Base-by-base conservation (phyloP, 768 basidiomycete species). In the Sarcodon aspratus region DNA sequence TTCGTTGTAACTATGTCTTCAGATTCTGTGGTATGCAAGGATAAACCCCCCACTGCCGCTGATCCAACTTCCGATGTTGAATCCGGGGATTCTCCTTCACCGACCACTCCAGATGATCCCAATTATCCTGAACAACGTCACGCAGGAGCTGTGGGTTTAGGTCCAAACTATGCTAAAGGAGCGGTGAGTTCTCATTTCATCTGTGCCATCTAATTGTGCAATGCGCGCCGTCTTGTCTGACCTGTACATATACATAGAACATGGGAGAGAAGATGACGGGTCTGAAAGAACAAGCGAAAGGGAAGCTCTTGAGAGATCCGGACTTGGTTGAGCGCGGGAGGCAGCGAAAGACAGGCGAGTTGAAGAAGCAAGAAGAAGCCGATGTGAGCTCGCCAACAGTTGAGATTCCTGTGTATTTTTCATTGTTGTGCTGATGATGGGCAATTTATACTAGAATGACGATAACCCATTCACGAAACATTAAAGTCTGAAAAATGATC, bases 101-200 rank as follows among this genome's bases (percentile, higher is more conserved):
- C 21, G 21, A 5, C 3, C 21, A 27, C 21, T 5, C 13, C 5
- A 9, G 7, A 27, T 15, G 40, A 42, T 27, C 13, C 40, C 13
- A 13, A 8, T 42, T 61, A 66, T 47, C 69, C 72, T 1, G 61
- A 60, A 17, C 71, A 74, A 53, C 54, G 53, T 42, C 73, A 75
- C 47, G 68, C 71, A 0, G 73, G 73, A 9, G 62, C 66, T 0
- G 60, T 66, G 6, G 71, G 73, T n/a, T 51, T 64, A 11, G 70
- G 70, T 10, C 67, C 65, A 7, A 61, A 68, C 10, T 67, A 64
- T 43, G 58, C 53, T 10, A 44, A 55, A 11, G 62, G 58, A 42
- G 56, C 58, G 27, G 70, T 70, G 43, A 44, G 63, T 59, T 6
- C 9, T 21, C 7, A 9, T 42, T 31, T n/a, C 27, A 8, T 42